Evolutionary conservation across 2,329 filamentous ascomycete species (phyloP), one percentile per base, ranked within the genome.

Genomic region (Aspergillus glaucus): DNA sequence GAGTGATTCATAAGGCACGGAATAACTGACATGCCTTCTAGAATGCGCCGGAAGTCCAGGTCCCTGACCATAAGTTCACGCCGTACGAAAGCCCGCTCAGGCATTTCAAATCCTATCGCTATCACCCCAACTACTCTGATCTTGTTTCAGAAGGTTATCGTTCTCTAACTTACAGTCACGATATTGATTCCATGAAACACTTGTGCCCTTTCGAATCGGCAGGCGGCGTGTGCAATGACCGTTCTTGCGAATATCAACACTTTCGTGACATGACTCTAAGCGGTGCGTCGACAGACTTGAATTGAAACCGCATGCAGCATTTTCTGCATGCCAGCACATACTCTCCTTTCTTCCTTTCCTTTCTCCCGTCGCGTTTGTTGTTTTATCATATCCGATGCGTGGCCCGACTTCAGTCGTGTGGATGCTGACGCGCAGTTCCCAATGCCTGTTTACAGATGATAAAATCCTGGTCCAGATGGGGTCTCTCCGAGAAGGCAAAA

Each of bases 131-230:
- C 45, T 97, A 84, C 70, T 74, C 77, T 55, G 69, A 85, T 44
- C 75, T 81, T 49, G 83, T 95, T 49, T 66, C 81, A 48, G 86
- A 85, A 53, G 92, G 92, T 40, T 85, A 90, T 63, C 85, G 86
- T 64, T 97, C 93, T 55, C 78, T 94, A 74, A 97, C 91, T 40
- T 97, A 92, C 73, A 96, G 88, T 72, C 88, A 95, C 70, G 85
- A 84, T 58, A 95, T 98, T 69, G 84, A 96, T 65, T 77, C 84
- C 21, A 77, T 81, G 52, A 84, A 80, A 58, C 79, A 81, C 53
- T 64, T 97, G 44, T 98, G 93, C 69, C 85, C 82, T 34, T 85
- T 81, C 60, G 88, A 95, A 68, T 73, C 87, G 54, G 76, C 78
- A 43, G 84, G 83, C 46, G 82, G 82, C 52, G 74, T 77, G 56